Percentiles rank a stretch among this genome's conserved stretches.
phyloP scores from a whole-genome alignment of 352 stramenopile species.

The Salisapilia sapeloensis region DNA sequence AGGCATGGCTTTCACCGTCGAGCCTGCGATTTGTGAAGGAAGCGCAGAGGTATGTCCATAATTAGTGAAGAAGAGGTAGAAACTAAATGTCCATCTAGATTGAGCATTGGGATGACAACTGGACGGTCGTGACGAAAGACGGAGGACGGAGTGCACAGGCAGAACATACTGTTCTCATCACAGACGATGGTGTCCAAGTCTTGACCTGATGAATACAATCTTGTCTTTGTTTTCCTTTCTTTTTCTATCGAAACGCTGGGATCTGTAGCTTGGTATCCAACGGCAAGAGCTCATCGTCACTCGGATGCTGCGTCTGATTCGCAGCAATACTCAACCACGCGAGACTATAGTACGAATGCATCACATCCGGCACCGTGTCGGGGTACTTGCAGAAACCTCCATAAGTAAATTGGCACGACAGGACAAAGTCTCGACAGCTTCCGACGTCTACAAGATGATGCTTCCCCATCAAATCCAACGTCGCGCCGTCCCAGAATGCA shows the following conservation, averaged over 20 bases:
- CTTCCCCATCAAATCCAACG: conserved; percentile 59
- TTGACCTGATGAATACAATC: conserved; percentile 64
- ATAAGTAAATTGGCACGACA: conserved; percentile 67
- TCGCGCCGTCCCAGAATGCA: conserved; percentile 86
- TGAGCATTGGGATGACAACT: conserved; percentile 89
- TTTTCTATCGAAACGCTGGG: conserved; percentile 33
- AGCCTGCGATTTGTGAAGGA: conserved; percentile 93
- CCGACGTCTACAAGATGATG: conserved; percentile 61
- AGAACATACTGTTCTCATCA: conserved; percentile 96
- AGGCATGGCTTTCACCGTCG: conserved; percentile 98
- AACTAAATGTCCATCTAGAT: conserved; percentile 28
- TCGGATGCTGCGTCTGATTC: conserved; percentile 9
- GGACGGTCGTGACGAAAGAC: conserved; percentile 93
- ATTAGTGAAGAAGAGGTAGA: too few species aligned
- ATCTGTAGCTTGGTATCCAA: conserved; percentile 69
- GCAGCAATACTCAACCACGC: conserved; percentile 77
- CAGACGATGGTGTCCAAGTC: conserved; percentile 86
- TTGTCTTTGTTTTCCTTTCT: conserved; percentile 1
- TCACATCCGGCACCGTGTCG: conserved; percentile 66
- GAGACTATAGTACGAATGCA: conserved; percentile 86
- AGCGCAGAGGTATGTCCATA: conserved; percentile 39
- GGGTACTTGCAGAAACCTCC: conserved; percentile 79
- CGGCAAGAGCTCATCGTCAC: conserved; percentile 13
- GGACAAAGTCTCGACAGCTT: conserved; percentile 55
- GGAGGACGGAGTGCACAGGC: conserved; percentile 90